These are phyloP conservation scores for Neurospora intermedia DNA, from an alignment of 495 filamentous ascomycete species.

Conservation along the genomic window DNA sequence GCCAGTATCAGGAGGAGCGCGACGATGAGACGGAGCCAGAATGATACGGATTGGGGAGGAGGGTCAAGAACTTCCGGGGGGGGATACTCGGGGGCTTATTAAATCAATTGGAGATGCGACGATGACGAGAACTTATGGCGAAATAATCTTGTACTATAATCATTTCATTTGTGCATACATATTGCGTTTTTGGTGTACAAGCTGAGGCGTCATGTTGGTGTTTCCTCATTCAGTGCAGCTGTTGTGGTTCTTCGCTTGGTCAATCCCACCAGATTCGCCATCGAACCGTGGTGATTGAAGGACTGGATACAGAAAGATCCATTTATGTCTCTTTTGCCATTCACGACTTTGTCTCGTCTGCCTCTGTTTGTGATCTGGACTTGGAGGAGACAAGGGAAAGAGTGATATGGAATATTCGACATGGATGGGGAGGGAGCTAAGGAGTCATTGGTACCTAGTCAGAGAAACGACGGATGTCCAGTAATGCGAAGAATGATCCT, in stretches of 20 bases:
- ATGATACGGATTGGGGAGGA: not conserved
- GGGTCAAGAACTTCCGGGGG: constrained; percentile 7
- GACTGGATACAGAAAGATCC: not conserved
- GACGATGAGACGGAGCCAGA: constrained; percentile 48
- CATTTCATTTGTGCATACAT: not conserved
- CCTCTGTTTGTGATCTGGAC: not conserved
- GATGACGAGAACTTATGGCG: not conserved
- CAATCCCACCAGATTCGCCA: not conserved
- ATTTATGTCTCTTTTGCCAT: not conserved
- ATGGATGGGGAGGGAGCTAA: not conserved
- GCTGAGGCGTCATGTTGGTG: not conserved
- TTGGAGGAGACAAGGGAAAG: too few relatives aligned
- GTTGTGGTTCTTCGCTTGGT: not conserved
- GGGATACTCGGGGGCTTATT: constrained; percentile 5
- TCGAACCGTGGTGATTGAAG: not conserved
- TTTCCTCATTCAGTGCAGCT: not conserved
- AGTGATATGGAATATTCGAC: too few relatives aligned
- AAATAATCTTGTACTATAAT: not conserved
- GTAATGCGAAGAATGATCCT: not conserved
- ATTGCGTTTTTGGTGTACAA: not conserved
- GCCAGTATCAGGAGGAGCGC: constrained; percentile 85
- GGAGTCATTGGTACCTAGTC: not conserved
- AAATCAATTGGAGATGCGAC: not conserved
- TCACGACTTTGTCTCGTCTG: not conserved
- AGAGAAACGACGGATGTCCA: not conserved